These are phyloP conservation scores for Inga oerstediana DNA, from an alignment of 306 rosid genomes.

Conservation along the genomic window DNA sequence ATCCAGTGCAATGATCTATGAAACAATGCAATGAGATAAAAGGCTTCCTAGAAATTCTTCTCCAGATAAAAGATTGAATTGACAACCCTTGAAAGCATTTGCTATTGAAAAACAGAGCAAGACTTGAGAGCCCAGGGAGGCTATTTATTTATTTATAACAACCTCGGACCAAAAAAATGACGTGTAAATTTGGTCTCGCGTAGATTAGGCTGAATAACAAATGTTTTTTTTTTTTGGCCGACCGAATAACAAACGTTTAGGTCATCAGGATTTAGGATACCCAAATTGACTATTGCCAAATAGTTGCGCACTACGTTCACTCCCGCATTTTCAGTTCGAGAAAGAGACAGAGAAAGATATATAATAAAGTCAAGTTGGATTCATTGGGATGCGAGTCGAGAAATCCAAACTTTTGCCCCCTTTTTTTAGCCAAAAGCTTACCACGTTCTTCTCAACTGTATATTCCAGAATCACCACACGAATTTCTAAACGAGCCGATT, in stretches of 20 bases:
- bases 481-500: not conserved
- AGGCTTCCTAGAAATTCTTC: too few relatives aligned
- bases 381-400: conserved; percentile 22
- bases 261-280: not conserved
- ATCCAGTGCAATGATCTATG: too few relatives aligned
- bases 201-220: too few relatives aligned
- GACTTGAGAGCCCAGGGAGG: not conserved
- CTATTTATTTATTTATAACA: not conserved
- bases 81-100: too few relatives aligned
- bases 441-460: conserved; percentile 33
- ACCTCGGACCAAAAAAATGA: not conserved
- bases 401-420: conserved; percentile 35
- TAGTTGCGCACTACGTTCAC: not conserved
- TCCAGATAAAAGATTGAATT: too few relatives aligned
- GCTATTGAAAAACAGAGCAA: not conserved
- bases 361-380: conserved; percentile 15
- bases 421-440: conserved; percentile 24
- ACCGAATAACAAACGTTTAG: too few relatives aligned
- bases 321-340: not conserved
- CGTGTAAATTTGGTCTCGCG: not conserved
- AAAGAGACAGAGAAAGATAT: conserved; percentile 30
- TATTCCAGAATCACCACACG: conserved; percentile 44
- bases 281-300: not conserved
- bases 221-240: too few relatives aligned
- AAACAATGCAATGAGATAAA: too few relatives aligned